Evolutionary conservation across 148 eudicot species (phyloP).

Genomic region (Agrostemma githago): DNA sequence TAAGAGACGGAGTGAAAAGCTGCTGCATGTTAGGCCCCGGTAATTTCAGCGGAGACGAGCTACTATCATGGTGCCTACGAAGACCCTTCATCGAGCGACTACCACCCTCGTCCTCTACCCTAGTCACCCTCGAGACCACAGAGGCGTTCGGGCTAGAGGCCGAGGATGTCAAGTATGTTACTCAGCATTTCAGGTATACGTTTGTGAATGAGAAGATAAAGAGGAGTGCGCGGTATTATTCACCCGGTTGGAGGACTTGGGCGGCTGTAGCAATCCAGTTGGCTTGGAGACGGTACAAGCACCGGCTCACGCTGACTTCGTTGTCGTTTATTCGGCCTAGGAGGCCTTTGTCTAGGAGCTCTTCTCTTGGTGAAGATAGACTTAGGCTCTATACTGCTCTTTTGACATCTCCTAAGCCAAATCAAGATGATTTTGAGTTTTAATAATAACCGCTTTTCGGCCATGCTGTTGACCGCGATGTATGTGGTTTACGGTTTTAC

Average conservation of each 20-base stretch:
- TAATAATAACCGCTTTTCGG: not conserved
- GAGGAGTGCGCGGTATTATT: conserved; percentile 87
- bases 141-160: conserved; percentile 92
- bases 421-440: conserved; percentile 86
- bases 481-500: not conserved
- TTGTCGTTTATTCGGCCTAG: conserved; percentile 92
- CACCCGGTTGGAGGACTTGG: conserved; percentile 98
- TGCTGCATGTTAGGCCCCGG: conserved; percentile 95
- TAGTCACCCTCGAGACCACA: conserved; percentile 75
- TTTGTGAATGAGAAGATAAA: conserved; percentile 81
- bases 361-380: conserved; percentile 83
- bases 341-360: conserved; percentile 78
- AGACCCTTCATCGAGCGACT: conserved; percentile 70
- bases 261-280: conserved; percentile 87
- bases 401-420: conserved; percentile 91
- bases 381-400: conserved; percentile 82
- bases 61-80: conserved; percentile 81
- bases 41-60: conserved; percentile 90
- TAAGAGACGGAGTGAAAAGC: conserved; percentile 71
- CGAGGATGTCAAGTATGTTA: conserved; percentile 77
- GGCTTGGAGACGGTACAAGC: conserved; percentile 88
- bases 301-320: conserved; percentile 70
- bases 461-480: no score
- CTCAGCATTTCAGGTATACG: conserved; percentile 87
- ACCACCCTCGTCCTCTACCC: conserved; percentile 80